These are phyloP conservation scores for Glaciozyma martinii DNA, from an alignment of 768 basidiomycete species.

Conservation along the genomic window DNA sequence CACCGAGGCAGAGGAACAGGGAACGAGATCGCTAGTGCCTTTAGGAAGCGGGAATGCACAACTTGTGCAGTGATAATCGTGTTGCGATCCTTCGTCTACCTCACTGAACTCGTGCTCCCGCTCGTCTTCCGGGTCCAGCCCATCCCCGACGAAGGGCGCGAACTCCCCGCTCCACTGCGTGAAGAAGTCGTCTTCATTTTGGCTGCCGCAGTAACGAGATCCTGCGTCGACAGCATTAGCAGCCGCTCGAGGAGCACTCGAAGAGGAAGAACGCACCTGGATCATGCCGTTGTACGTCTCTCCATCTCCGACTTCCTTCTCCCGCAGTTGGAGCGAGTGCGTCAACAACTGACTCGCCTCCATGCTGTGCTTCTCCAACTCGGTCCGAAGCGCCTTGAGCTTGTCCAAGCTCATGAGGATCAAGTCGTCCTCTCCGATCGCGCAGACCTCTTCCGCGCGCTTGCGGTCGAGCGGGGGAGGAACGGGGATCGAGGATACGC, in stretches of 20 bases:
- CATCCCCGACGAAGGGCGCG: neutral
- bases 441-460: constrained; percentile 10
- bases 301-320: constrained; percentile 29
- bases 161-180: neutral
- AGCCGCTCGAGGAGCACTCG: too few species aligned
- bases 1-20: neutral
- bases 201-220: constrained; percentile 26
- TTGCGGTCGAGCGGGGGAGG: constrained; percentile 16
- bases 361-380: constrained; percentile 23
- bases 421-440: constrained; percentile 18
- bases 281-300: constrained; percentile 33
- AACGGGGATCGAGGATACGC: neutral
- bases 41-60: neutral
- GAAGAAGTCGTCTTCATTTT: constrained; percentile 23
- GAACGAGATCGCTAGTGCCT: neutral
- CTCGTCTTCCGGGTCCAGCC: neutral
- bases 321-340: constrained; percentile 25
- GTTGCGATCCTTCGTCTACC: neutral
- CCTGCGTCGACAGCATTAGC: too few species aligned
- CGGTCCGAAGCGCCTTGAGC: constrained; percentile 7
- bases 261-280: constrained; percentile 8
- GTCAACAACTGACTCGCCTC: constrained; percentile 28
- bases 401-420: constrained; percentile 8
- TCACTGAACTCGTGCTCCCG: neutral
- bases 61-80: neutral